Evolutionary conservation across 352 stramenopile genomes (phyloP), one percentile per base, ranked within the genome.

Genomic region (Phytophthora fragariaefolia): DNA sequence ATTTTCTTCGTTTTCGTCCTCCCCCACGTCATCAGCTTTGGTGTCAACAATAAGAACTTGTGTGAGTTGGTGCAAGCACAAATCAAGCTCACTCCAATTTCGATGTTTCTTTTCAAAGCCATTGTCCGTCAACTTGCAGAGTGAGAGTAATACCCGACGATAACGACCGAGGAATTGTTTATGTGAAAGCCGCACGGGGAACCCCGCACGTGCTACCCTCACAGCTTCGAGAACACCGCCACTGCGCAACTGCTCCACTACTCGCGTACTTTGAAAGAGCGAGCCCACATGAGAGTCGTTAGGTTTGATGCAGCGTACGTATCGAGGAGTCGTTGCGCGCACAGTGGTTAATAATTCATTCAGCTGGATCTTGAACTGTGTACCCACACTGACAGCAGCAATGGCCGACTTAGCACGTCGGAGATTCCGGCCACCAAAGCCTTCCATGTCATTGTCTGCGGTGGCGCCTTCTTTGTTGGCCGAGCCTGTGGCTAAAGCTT

Each of bases 251-350:
- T 97, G 91, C 47, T 97, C 89, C 7, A 96, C 80, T 10, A 96
- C 83, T 34, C 87, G 83, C 6, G 64, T 59, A 15, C 75, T 80
- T 42, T 83, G 46, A 64, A 99, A 99, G 20, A 73, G 43, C 2
- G 78, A 79, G n/a, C 72, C 60, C 27, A 77, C 64, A 52, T 91
- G 90, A 1, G 36, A 60, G 76, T 99, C 96, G 71, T 99, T 99
- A 28, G 98, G 97, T 71, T 99, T 99, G 36, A 99, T 91, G 73
- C 98, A 99, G 58, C 97, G 95, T 56, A 99, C 95, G 77, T 99
- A 99, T 78, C 99, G 97, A 40, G 97, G 97, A 23, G 91, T 87
- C 6, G 97, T 99, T 22, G 79, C 79, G 24, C 98, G 93, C 42
- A 99, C 98, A 13, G 89, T 91, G 6, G 83, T 75, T 49, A 99